Conservation (phyloP, 208 protist genomes). For the Wallacemonas sp. region DNA sequence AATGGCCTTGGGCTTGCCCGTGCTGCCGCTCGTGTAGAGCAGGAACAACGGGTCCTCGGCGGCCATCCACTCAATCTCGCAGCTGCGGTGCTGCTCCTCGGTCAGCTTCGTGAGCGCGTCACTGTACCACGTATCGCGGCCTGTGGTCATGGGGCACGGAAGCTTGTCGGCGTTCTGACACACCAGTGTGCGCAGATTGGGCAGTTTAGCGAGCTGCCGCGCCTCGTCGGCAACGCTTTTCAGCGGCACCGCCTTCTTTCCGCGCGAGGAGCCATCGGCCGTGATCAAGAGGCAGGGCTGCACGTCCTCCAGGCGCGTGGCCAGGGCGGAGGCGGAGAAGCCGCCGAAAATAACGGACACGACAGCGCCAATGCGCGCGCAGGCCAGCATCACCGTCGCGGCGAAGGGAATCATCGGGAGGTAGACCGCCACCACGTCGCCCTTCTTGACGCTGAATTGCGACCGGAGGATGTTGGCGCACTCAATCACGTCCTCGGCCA, state of each 20-base stretch:
- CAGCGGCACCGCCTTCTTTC: slow-evolving; percentile 87
- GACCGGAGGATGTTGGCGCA: slow-evolving; percentile 91
- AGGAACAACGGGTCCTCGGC: slow-evolving; percentile 97
- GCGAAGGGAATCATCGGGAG: slow-evolving; percentile 96
- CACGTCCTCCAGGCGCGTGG: slow-evolving; percentile 63
- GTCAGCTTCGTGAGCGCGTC: slow-evolving; percentile 51
- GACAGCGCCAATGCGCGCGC: slow-evolving; percentile 96
- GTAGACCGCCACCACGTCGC: slow-evolving; percentile 96
- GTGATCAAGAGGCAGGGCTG: slow-evolving; percentile 76
- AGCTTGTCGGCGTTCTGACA: slow-evolving; percentile 46
- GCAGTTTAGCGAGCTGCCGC: slow-evolving; percentile 39
- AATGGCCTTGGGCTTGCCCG: slow-evolving; percentile 97
- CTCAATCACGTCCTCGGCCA: slow-evolving; percentile 79
- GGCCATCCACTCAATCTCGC: slow-evolving; percentile 90
- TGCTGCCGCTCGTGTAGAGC: slow-evolving; percentile 98
- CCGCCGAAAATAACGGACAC: slow-evolving; percentile 85
- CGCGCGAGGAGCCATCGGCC: slow-evolving; percentile 79
- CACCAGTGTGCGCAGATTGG: slow-evolving; percentile 50
- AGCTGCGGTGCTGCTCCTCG: slow-evolving; percentile 33
- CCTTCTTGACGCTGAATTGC: slow-evolving; percentile 87
- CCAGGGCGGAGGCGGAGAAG: slow-evolving; percentile 73
- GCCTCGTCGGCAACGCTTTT: slow-evolving; percentile 90
- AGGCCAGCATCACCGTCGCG: slow-evolving; percentile 95
- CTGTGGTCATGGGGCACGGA: slow-evolving; percentile 52
- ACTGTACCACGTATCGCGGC: slow-evolving; percentile 74